These are phyloP conservation scores for Phytopythium cucurbitacearum DNA, from an alignment of 352 stramenopile species.

Conservation along the genomic window DNA sequence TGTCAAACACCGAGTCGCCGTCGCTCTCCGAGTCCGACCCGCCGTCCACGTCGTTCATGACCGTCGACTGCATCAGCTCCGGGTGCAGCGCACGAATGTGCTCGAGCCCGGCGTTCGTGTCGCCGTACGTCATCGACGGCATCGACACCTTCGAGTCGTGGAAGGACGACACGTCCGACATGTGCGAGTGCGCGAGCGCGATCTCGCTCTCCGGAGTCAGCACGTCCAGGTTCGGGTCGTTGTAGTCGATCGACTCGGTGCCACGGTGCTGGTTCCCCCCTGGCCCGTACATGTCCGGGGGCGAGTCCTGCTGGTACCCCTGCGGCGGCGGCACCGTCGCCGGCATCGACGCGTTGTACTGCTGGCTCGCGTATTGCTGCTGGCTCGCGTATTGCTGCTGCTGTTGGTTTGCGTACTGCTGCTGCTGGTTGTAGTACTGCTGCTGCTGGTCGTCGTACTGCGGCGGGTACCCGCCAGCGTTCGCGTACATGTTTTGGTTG, in stretches of 20 bases:
- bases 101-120: slow-evolving; percentile 11
- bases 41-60: slow-evolving; percentile 27
- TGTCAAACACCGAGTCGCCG: slow-evolving; percentile 36
- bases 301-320: slow-evolving; percentile 15
- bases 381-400: slow-evolving; percentile 14
- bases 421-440: slow-evolving; percentile 2
- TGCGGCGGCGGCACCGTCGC: slow-evolving; percentile 6
- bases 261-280: slow-evolving; percentile 1
- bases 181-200: slow-evolving; percentile 26
- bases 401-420: neutral
- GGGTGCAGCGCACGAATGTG: slow-evolving; percentile 23
- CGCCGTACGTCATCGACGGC: slow-evolving; percentile 20
- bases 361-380: slow-evolving; percentile 16
- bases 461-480: neutral
- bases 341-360: slow-evolving; percentile 9
- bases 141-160: slow-evolving; percentile 22
- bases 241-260: slow-evolving; percentile 26
- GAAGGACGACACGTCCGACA: slow-evolving; percentile 27
- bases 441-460: slow-evolving; percentile 8
- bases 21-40: slow-evolving; percentile 27
- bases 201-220: slow-evolving; percentile 67
- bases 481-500: slow-evolving; percentile 5
- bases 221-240: slow-evolving; percentile 50
- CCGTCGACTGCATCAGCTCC: slow-evolving; percentile 10
- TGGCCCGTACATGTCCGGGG: slow-evolving; percentile 9